A percentile compares a stretch with the other conserved stretches of the same genome.
These are phyloP conservation scores for Tuber indicum DNA, from an alignment of 495 filamentous ascomycete genomes.

Conservation along the genomic window DNA sequence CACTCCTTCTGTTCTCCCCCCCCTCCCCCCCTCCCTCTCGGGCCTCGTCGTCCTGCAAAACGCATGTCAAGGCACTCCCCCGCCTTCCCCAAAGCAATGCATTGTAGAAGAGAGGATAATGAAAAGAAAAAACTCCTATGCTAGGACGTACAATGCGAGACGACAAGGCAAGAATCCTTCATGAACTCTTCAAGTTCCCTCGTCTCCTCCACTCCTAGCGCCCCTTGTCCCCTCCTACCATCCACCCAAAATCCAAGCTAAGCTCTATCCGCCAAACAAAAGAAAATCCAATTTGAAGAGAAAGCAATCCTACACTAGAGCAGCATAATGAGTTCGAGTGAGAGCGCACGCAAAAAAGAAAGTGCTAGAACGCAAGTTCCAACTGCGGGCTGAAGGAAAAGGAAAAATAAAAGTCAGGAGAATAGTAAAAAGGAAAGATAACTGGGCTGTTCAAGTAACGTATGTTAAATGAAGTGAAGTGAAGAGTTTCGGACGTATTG, in stretches of 20 bases:
- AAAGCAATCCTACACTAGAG: not conserved
- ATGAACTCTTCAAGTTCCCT: not conserved
- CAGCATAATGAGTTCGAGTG: not conserved
- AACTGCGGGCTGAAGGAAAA: not conserved
- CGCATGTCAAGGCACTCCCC: not conserved
- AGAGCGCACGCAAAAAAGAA: not conserved
- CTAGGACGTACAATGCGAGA: not conserved
- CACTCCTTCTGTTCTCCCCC: not conserved
- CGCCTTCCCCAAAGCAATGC: not conserved
- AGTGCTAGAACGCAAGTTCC: not conserved
- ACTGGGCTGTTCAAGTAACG: not conserved
- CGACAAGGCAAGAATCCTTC: not conserved
- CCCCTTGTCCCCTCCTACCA: not conserved
- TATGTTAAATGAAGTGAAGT: not conserved
- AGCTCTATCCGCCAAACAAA: conserved; percentile 3
- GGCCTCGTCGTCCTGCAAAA: not conserved
- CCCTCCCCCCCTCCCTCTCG: not conserved
- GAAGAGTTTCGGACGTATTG: not conserved
- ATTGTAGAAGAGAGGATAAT: not conserved
- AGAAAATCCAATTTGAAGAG: not conserved
- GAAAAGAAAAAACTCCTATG: not conserved
- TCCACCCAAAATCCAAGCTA: not conserved
- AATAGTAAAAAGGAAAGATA: not conserved
- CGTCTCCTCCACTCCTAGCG: not conserved
- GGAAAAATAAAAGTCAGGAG: not conserved